Conservation (phyloP, 2,329 filamentous ascomycete species). For the Colletotrichum sublineola region DNA sequence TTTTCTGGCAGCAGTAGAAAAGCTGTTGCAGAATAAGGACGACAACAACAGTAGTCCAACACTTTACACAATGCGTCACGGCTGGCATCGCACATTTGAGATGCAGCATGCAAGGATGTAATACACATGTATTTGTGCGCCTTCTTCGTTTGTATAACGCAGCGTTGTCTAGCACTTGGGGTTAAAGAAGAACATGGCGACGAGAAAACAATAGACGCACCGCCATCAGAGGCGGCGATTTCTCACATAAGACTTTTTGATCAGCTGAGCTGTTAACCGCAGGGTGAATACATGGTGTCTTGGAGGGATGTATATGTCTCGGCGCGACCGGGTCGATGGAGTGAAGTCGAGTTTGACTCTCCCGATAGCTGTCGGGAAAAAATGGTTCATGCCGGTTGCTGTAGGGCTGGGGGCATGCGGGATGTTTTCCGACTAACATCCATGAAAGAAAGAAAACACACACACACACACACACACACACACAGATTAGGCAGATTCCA, state of each 20-base stretch:
- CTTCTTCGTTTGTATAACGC: neutral
- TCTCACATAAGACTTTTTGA: neutral
- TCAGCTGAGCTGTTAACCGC: neutral
- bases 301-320: neutral
- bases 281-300: slow-evolving; percentile 8
- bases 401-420: neutral
- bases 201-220: slow-evolving; percentile 26
- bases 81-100: slow-evolving; percentile 33
- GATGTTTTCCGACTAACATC: no score
- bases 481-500: no score
- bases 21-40: slow-evolving; percentile 14
- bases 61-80: slow-evolving; percentile 22
- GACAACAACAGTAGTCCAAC: neutral
- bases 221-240: neutral
- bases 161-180: slow-evolving; percentile 19
- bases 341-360: slow-evolving; percentile 35
- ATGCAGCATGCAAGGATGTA: slow-evolving; percentile 25
- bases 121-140: slow-evolving; percentile 18
- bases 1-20: neutral
- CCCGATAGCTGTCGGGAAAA: neutral
- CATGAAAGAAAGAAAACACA: no score
- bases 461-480: no score
- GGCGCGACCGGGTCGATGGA: neutral
- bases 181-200: slow-evolving; percentile 17
- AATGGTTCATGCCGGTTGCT: neutral